These are phyloP conservation scores for Nicotiana benthamiana DNA, from an alignment of 257 asterid species.

Conservation along the genomic window DNA sequence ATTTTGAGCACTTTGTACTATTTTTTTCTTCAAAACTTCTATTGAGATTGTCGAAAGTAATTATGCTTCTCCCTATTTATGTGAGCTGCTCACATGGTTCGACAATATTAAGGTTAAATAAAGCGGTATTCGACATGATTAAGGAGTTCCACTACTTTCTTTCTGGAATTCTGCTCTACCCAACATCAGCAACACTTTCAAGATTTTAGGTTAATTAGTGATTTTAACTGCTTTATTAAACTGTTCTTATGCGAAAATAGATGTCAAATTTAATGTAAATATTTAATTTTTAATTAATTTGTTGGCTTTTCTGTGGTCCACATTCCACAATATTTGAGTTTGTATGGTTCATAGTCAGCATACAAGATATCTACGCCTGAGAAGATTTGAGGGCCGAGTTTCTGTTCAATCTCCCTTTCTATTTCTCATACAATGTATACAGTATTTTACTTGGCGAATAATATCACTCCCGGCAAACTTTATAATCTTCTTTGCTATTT, in stretches of 20 bases:
- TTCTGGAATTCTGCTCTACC: neutral
- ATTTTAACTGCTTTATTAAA: neutral
- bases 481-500: too few relatives aligned
- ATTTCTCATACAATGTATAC: too few relatives aligned
- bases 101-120: neutral
- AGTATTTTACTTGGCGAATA: too few relatives aligned
- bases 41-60: neutral
- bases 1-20: neutral
- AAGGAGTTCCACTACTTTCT: neutral
- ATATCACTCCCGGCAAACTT: too few relatives aligned
- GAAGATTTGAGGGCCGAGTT: too few relatives aligned
- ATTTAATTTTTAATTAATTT: too few relatives aligned
- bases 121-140: neutral
- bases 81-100: neutral
- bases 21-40: neutral
- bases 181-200: neutral
- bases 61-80: neutral
- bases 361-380: too few relatives aligned
- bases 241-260: neutral
- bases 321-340: too few relatives aligned
- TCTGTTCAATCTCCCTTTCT: too few relatives aligned
- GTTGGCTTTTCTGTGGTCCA: too few relatives aligned
- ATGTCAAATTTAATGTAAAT: neutral
- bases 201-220: neutral
- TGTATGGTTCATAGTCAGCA: too few relatives aligned